These are phyloP conservation scores for Sporisorium iseilematis-ciliati DNA, from an alignment of 1,284 basidiomycete genomes.

Conservation along the genomic window DNA sequence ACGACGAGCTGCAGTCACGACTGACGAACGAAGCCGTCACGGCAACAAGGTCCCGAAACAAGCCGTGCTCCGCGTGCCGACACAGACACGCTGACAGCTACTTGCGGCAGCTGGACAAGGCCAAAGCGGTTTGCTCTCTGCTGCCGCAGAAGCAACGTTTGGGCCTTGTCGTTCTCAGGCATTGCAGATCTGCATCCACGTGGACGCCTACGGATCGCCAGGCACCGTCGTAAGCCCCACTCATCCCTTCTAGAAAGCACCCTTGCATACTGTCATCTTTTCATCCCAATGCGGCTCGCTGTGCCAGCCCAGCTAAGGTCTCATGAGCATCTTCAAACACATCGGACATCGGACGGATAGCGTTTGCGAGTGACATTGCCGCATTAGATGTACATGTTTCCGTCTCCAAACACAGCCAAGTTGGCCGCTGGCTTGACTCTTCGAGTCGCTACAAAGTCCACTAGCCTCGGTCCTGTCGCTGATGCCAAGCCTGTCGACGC, in stretches of 20 bases:
- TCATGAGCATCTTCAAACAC: too few species aligned
- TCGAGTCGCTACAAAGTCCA: constrained; percentile 37
- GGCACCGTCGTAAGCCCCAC: too few species aligned
- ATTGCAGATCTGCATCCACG: background rate
- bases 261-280: too few species aligned
- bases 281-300: too few species aligned
- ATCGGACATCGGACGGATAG: too few species aligned
- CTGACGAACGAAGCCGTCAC: background rate
- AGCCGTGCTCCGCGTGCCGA: too few species aligned
- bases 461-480: background rate
- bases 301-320: too few species aligned
- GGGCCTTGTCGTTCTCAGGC: background rate
- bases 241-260: too few species aligned
- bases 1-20: background rate
- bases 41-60: background rate
- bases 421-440: constrained; percentile 26
- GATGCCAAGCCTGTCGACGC: background rate
- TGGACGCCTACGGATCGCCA: background rate
- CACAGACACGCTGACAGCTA: too few species aligned
- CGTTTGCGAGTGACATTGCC: background rate
- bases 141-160: too few species aligned
- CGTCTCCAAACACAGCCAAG: constrained; percentile 40
- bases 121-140: too few species aligned
- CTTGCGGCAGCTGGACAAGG: too few species aligned
- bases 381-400: constrained; percentile 49